Evolutionary conservation across 2,329 filamentous ascomycete genomes (phyloP).

Genomic region (Furcasterigmium furcatum): DNA sequence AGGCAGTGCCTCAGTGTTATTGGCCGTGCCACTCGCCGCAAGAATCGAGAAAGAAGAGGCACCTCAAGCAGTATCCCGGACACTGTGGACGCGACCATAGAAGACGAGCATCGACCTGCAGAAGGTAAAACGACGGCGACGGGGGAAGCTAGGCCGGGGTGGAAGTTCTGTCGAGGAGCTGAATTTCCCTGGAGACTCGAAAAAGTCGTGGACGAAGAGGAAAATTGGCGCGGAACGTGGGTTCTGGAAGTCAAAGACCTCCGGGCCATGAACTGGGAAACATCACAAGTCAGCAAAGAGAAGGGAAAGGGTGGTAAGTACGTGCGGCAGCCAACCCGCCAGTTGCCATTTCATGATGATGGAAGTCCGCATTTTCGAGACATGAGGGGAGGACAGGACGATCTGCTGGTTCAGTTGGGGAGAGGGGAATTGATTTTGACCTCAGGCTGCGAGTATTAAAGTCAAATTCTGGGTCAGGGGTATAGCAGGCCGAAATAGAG

Average conservation of each 20-base stretch:
- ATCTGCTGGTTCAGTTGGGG: conserved; percentile 14
- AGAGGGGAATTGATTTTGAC: too few species aligned
- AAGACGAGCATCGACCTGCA: too few species aligned
- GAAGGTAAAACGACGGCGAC: too few species aligned
- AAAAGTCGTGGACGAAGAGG: conserved; percentile 12
- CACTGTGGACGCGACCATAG: too few species aligned
- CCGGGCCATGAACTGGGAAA: conserved; percentile 13
- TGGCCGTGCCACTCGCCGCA: too few species aligned
- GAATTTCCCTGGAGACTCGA: conserved; percentile 13
- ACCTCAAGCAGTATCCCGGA: too few species aligned
- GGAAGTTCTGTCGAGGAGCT: conserved; percentile 1
- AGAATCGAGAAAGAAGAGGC: too few species aligned
- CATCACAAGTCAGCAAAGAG: background rate
- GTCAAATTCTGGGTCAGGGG: too few species aligned
- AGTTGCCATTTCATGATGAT: conserved; percentile 11
- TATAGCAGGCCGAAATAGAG: too few species aligned
- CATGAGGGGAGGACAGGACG: conserved; percentile 13
- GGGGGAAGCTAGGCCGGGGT: conserved; percentile 4
- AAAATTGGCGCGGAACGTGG: conserved; percentile 18
- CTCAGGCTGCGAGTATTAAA: too few species aligned
- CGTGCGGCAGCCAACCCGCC: conserved; percentile 12
- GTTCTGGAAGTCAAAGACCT: conserved; percentile 15
- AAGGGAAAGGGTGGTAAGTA: conserved; percentile 6
- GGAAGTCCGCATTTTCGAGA: background rate
- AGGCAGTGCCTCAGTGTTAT: too few species aligned